Evolutionary conservation across 108 stramenopile species (phyloP).

Genomic region (Skeletonema potamos): DNA sequence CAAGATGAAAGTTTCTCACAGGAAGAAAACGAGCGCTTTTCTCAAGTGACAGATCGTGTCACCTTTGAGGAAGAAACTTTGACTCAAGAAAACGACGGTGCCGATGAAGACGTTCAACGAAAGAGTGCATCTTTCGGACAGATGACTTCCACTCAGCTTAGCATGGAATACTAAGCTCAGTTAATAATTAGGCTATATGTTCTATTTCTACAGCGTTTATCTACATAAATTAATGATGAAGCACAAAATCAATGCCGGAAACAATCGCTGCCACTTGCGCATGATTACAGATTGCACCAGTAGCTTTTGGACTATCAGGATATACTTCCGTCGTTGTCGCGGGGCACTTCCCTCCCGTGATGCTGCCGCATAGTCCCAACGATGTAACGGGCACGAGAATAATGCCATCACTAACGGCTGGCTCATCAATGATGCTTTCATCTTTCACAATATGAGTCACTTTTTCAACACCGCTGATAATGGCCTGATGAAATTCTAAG

Average conservation of each 20-base stretch:
- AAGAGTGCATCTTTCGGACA: neutral
- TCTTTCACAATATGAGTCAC: constrained; percentile 70
- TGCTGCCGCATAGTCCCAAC: constrained; percentile 55
- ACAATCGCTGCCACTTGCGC: constrained; percentile 64
- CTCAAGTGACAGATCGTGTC: neutral
- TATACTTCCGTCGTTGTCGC: constrained; percentile 72
- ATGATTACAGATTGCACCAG: constrained; percentile 56
- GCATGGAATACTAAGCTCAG: constrained; percentile 29
- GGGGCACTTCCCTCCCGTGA: constrained; percentile 38
- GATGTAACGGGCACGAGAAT: constrained; percentile 46
- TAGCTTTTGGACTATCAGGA: constrained; percentile 54
- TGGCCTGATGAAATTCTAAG: constrained; percentile 40
- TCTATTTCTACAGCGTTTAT: neutral
- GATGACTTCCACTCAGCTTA: constrained; percentile 17
- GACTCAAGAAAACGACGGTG: constrained; percentile 1
- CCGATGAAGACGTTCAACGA: neutral
- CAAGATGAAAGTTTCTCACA: constrained; percentile 21
- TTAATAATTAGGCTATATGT: neutral
- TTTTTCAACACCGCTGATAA: constrained; percentile 47
- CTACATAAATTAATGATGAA: constrained; percentile 6
- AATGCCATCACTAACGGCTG: constrained; percentile 46
- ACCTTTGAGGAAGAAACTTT: neutral
- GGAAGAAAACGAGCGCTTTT: constrained; percentile 26
- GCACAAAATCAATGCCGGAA: constrained; percentile 54
- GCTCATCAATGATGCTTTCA: constrained; percentile 50